Evolutionary conservation across 2,329 filamentous ascomycete species (phyloP).

Genomic region (Aspergillus ustus): DNA sequence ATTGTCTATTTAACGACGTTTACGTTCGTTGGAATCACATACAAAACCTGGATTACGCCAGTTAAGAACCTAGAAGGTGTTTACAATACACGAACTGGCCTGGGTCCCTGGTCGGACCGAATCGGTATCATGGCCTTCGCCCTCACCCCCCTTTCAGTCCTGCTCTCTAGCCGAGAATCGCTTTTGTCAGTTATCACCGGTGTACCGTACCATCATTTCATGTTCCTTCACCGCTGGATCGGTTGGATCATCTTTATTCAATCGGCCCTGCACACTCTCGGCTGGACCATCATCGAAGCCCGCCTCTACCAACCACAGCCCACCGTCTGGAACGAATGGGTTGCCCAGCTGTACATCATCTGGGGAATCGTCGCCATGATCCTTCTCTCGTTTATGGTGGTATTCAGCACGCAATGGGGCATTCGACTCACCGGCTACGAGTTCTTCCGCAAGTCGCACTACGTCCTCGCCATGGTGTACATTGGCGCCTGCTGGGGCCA

Average conservation of each 20-base stretch:
- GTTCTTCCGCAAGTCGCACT: constrained; percentile 75
- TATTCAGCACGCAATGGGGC: constrained; percentile 62
- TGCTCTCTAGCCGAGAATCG: constrained; percentile 71
- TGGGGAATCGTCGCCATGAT: constrained; percentile 74
- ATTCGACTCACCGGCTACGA: constrained; percentile 75
- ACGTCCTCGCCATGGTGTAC: constrained; percentile 73
- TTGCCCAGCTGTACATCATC: constrained; percentile 69
- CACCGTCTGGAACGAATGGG: constrained; percentile 58
- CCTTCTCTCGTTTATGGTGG: constrained; percentile 64
- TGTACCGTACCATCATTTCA: constrained; percentile 76
- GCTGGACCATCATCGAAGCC: constrained; percentile 70
- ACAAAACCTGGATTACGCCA: constrained; percentile 72
- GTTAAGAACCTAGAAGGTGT: constrained; percentile 59
- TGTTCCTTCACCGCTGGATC: constrained; percentile 77
- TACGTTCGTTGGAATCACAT: constrained; percentile 70
- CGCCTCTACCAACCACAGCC: constrained; percentile 75
- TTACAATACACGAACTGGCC: constrained; percentile 66
- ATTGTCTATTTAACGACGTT: constrained; percentile 68
- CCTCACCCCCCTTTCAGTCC: constrained; percentile 70
- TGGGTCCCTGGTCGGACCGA: constrained; percentile 72
- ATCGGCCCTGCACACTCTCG: constrained; percentile 69
- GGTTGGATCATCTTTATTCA: constrained; percentile 75
- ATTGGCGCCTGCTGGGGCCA: constrained; percentile 77
- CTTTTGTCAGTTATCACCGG: constrained; percentile 72
- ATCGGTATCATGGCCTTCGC: constrained; percentile 74